Evolutionary conservation across 805 yeast genomes (phyloP).

Genomic region (Myxozyma nipponensis): DNA sequence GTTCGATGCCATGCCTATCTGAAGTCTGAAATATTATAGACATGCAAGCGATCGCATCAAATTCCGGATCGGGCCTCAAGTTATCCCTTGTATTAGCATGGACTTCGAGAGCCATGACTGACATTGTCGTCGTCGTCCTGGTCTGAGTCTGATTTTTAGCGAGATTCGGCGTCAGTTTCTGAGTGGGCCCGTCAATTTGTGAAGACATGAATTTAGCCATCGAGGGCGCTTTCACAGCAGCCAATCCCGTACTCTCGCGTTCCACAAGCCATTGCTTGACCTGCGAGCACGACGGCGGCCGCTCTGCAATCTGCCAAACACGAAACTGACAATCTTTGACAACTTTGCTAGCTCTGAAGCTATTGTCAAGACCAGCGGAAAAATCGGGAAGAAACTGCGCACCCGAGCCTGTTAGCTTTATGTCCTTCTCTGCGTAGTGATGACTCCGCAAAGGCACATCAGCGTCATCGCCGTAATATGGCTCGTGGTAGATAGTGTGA

Average conservation of each 20-base stretch:
- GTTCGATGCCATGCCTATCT: conserved; percentile 1
- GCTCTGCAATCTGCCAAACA: conserved; percentile 39
- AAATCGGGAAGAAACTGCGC: conserved; percentile 35
- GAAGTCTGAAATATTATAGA: conserved; percentile 51
- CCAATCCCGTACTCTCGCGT: not conserved
- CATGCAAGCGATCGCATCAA: conserved; percentile 56
- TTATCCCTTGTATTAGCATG: conserved; percentile 54
- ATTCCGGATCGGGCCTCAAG: conserved; percentile 59
- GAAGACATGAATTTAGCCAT: conserved; percentile 22
- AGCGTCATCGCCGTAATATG: conserved; percentile 52
- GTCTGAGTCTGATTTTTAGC: conserved; percentile 34
- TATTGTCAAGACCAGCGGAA: conserved; percentile 12
- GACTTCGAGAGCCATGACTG: conserved; percentile 63
- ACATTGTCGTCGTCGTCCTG: conserved; percentile 38
- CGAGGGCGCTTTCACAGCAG: not conserved
- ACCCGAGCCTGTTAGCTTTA: conserved; percentile 45
- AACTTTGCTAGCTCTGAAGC: not conserved
- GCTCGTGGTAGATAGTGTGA: conserved; percentile 54
- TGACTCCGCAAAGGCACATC: conserved; percentile 57
- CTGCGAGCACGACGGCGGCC: conserved; percentile 48
- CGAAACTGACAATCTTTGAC: conserved; percentile 6
- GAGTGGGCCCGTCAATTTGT: conserved; percentile 26
- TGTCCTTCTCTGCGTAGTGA: conserved; percentile 63
- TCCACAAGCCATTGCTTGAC: conserved; percentile 40
- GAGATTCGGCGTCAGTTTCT: not conserved